Evolutionary conservation across 495 filamentous ascomycete genomes (phyloP).

Genomic region (Penicillium verhagenii): DNA sequence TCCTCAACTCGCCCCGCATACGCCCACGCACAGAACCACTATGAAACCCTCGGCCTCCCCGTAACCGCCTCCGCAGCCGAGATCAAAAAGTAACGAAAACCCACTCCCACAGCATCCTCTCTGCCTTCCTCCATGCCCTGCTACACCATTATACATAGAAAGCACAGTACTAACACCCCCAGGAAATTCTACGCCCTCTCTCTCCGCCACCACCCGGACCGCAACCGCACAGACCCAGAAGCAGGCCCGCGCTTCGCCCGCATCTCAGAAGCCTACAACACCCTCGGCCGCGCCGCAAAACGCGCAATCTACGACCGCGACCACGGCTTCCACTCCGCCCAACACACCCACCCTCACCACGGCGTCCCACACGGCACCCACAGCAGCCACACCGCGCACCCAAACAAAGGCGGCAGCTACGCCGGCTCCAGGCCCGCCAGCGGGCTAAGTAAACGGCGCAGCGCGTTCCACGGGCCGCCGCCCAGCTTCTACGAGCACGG

Average conservation of each 20-base stretch:
- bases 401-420: constrained; percentile 40
- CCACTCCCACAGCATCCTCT: too few relatives aligned
- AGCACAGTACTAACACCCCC: constrained; percentile 8
- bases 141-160: too few relatives aligned
- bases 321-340: constrained; percentile 35
- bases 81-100: constrained; percentile 71
- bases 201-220: constrained; percentile 91
- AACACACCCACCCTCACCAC: constrained; percentile 30
- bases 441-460: constrained; percentile 73
- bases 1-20: constrained; percentile 45
- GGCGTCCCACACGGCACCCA: constrained; percentile 42
- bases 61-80: constrained; percentile 65
- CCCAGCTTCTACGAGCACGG: constrained; percentile 83
- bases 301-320: constrained; percentile 80
- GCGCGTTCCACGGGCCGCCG: constrained; percentile 78
- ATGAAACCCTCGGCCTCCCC: constrained; percentile 76
- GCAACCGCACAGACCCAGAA: constrained; percentile 71
- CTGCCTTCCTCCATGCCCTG: too few relatives aligned
- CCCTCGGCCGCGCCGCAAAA: constrained; percentile 68
- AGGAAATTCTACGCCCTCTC: constrained; percentile 87
- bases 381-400: constrained; percentile 38
- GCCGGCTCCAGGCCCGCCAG: constrained; percentile 72
- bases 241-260: constrained; percentile 77
- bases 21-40: constrained; percentile 58
- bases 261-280: constrained; percentile 82